A percentile compares a stretch with the other conserved stretches of the same genome.
Conservation (phyloP, 805 yeast species). For the Myxozyma udenii region DNA sequence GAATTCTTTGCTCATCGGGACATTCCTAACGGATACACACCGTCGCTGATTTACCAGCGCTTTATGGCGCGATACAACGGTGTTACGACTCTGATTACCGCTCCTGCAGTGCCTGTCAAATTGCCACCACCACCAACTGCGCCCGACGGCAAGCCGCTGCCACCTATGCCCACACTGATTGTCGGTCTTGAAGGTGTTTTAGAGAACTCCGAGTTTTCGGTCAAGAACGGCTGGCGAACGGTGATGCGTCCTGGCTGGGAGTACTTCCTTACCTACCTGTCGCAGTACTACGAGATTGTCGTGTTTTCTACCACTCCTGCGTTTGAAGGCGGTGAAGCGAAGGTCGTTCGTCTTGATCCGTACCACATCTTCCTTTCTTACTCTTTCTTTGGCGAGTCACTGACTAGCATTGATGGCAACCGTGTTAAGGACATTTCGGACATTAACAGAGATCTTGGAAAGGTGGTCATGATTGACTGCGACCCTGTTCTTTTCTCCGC, state of each 20-base stretch:
- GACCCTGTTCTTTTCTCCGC: slow-evolving; percentile 65
- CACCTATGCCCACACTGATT: slow-evolving; percentile 63
- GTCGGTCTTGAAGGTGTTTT: slow-evolving; percentile 84
- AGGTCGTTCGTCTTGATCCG: slow-evolving; percentile 88
- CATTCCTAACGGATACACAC: slow-evolving; percentile 65
- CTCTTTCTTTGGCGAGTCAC: slow-evolving; percentile 85
- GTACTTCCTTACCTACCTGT: slow-evolving; percentile 88
- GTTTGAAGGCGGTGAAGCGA: slow-evolving; percentile 78
- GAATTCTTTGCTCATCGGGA: slow-evolving; percentile 56
- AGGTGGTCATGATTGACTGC: slow-evolving; percentile 76
- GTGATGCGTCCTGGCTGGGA: slow-evolving; percentile 99
- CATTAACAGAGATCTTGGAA: slow-evolving; percentile 84
- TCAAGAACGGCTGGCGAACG: slow-evolving; percentile 94
- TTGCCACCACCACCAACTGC: slow-evolving; percentile 90
- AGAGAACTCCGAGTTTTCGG: slow-evolving; percentile 88
- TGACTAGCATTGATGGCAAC: slow-evolving; percentile 83
- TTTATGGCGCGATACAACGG: slow-evolving; percentile 68
- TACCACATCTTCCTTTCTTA: slow-evolving; percentile 83
- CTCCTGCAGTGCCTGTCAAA: slow-evolving; percentile 82
- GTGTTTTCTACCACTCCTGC: slow-evolving; percentile 74
- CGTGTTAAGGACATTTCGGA: slow-evolving; percentile 84
- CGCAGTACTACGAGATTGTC: slow-evolving; percentile 94
- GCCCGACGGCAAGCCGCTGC: slow-evolving; percentile 85
- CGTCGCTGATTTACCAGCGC: slow-evolving; percentile 63
- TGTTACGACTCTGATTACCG: slow-evolving; percentile 78